Percentiles rank a stretch among this genome's conserved stretches.
Evolutionary conservation across 495 filamentous ascomycete species (phyloP).

Genomic region (Tuber aestivum): DNA sequence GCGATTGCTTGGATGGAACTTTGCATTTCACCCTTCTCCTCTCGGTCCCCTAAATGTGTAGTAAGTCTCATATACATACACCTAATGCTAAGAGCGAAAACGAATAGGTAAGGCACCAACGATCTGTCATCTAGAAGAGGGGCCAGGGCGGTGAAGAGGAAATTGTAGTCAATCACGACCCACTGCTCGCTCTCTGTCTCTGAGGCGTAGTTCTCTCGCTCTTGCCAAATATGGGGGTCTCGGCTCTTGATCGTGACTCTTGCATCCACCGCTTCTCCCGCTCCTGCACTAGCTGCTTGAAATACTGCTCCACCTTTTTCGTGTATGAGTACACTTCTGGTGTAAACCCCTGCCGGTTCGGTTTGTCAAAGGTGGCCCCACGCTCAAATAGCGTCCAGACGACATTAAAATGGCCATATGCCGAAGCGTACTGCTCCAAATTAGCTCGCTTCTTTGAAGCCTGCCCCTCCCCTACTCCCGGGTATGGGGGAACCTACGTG

Average conservation of each 20-base stretch:
- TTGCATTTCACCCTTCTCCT: not conserved
- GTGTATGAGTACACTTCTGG: constrained; percentile 67
- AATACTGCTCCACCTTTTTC: constrained; percentile 69
- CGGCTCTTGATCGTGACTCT: constrained; percentile 33
- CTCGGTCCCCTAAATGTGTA: not conserved
- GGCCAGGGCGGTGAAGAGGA: not conserved
- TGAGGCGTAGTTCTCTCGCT: constrained; percentile 34
- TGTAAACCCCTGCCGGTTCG: constrained; percentile 66
- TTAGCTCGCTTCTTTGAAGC: not conserved
- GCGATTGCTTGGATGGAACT: not conserved
- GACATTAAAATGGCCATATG: constrained; percentile 65
- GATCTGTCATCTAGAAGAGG: not conserved
- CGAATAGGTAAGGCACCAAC: not conserved
- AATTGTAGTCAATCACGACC: constrained; percentile 16
- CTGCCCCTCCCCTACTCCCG: not conserved
- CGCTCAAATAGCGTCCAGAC: constrained; percentile 63
- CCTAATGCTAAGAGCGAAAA: constrained; percentile 1
- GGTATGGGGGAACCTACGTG: constrained; percentile 51
- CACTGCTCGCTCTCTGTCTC: constrained; percentile 39
- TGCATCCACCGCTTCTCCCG: constrained; percentile 27
- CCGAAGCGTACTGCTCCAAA: constrained; percentile 51
- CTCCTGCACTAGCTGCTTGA: constrained; percentile 57
- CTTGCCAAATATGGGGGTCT: constrained; percentile 38
- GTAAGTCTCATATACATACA: constrained; percentile 1
- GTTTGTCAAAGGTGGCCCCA: constrained; percentile 59